Percentiles rank a stretch among this genome's conserved stretches.
Conservation (phyloP, 495 filamentous ascomycete species). For the Penicillium dipodomyicola region DNA sequence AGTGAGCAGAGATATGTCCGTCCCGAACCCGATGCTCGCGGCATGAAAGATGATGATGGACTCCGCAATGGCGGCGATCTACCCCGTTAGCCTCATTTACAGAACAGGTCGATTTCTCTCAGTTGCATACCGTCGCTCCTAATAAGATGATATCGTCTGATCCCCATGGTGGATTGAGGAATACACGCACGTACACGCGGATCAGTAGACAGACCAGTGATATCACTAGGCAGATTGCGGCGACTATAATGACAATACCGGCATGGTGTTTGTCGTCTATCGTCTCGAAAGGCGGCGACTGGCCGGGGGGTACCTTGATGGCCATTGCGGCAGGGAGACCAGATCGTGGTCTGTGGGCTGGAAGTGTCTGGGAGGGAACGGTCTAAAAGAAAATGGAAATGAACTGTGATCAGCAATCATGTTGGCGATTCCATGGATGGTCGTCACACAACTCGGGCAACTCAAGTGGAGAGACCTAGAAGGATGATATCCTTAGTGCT, state of each 20-base stretch:
- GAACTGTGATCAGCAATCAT: neutral
- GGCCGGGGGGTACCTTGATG: slow-evolving; percentile 16
- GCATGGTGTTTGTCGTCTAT: slow-evolving; percentile 28
- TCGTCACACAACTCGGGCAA: neutral
- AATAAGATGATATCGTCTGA: neutral
- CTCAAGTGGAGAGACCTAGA: neutral
- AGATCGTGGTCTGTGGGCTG: neutral
- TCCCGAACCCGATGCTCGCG: neutral
- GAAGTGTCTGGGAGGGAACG: neutral
- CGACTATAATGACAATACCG: slow-evolving; percentile 38
- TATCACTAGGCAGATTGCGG: slow-evolving; percentile 41
- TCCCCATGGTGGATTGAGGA: neutral
- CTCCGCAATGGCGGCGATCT: neutral
- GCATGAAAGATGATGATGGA: neutral
- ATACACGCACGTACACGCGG: neutral
- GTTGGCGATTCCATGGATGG: neutral
- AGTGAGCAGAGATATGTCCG: neutral
- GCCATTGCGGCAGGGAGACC: slow-evolving; percentile 1
- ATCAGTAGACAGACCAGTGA: slow-evolving; percentile 30
- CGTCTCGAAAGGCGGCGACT: slow-evolving; percentile 23
- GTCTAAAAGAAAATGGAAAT: neutral
- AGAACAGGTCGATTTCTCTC: neutral
- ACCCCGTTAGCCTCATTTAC: neutral
- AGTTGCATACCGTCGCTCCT: neutral
- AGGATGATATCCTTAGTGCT: neutral